Base-by-base conservation (phyloP, 257 asterid species). In the Nicotiana sylvestris region DNA sequence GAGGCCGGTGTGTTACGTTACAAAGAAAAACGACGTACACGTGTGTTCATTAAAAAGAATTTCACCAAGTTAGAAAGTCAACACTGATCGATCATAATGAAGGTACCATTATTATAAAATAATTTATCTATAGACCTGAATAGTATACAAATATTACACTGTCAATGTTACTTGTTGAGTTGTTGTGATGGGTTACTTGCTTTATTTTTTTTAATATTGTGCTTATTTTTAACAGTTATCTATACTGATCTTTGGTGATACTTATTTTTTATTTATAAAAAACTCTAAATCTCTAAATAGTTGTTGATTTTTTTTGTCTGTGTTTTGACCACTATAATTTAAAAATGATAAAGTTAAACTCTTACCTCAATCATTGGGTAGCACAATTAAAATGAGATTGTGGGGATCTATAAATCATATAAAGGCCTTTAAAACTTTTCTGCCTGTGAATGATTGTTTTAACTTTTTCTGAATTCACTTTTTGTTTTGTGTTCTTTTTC, bases 81-180 rank as follows among this genome's bases (percentile, higher is more conserved):
- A 95, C 51, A 97, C 96, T 0, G 98, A 95, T 84, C 92, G 90
- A 85, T 93, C 16, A 88, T 95, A 85, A 92, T 91, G 92, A 92
- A 93, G 97, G 98, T 94, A 76, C 9, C 39, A 27, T 76, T 17
- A 30, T n/a, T 57, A 16, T 35, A 13, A 30, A 15, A 17, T 16
- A n/a, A 18, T 57, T 60, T 17, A 72, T n/a, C 2, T 56, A 11
- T 17, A 55, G n/a, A 39, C 9, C 13, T 57, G 30, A 74, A 35
- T 6, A 74, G 0, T 64, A 39, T 30, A 77, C 2, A n/a, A 32
- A 30, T 5, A 13, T 32, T 33, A 9, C 43, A 12, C 9, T 4
- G 33, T 77, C 25, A 18, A 62, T 67, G 16, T 43, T 43, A 62
- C 10, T 43, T 43, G 12, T 43, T 8, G 51, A 9, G 12, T 43